phyloP scores from a whole-genome alignment of 73 alveolate species.

The Urostyla sp. region DNA sequence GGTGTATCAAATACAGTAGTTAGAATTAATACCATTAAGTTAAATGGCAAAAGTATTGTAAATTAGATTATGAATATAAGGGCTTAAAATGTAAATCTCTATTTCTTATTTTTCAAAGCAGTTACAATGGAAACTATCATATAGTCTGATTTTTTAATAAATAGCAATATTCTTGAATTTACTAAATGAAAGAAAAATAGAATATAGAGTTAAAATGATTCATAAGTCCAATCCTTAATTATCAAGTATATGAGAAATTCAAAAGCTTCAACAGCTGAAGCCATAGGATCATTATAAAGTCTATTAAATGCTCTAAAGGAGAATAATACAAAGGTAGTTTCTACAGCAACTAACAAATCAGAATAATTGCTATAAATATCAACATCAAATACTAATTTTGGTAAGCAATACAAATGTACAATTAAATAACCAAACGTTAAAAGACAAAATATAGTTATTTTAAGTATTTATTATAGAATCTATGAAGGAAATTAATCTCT shows the following conservation, averaged over 20 bases:
- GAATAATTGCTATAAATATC: not conserved
- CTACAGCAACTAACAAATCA: not conserved
- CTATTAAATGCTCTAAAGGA: slow-evolving; percentile 32
- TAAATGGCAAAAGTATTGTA: slow-evolving; percentile 42
- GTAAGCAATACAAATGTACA: not conserved
- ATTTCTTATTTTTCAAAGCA: slow-evolving; percentile 40
- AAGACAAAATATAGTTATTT: not conserved
- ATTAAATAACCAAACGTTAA: not conserved
- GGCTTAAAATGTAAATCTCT: slow-evolving; percentile 18
- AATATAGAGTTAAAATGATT: not conserved
- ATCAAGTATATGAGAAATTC: slow-evolving; percentile 33
- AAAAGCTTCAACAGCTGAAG: slow-evolving; percentile 39
- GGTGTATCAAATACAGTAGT: slow-evolving; percentile 50
- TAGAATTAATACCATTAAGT: not conserved
- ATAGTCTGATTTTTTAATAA: slow-evolving; percentile 20
- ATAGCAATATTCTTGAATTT: not conserved
- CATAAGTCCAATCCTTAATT: not conserved
- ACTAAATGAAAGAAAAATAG: not conserved
- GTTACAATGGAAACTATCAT: slow-evolving; percentile 37
- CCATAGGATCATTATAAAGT: slow-evolving; percentile 23
- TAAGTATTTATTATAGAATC: not conserved
- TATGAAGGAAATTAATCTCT: not conserved
- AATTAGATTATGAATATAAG: slow-evolving; percentile 23
- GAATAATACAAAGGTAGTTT: not conserved
- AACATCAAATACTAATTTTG: not conserved